Evolutionary conservation across 371 early-diverging fungal species (phyloP), one percentile per base, ranked within the genome.

Genomic region (Dipsacomyces acuminosporus): DNA sequence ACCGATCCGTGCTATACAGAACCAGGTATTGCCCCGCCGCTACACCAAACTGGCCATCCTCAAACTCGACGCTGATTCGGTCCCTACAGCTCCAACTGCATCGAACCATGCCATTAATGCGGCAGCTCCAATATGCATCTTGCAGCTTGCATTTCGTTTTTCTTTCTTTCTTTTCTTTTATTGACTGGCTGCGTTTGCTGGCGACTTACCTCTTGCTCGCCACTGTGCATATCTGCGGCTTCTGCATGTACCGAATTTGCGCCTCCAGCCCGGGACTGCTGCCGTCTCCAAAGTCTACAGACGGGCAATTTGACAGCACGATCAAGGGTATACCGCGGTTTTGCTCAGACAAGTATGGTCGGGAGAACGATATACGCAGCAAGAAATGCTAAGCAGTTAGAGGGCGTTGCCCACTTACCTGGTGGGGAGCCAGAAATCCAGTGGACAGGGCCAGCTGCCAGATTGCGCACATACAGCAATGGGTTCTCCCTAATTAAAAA

Each of bases 21-120:
- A 75, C 81, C 34, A 81, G 55, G 41, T 80, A 79, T 74, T 83
- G 86, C 18, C 85, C 85, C 4, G 76, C 64, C 2, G 84, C 81
- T 11, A 84, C 63, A 0, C 81, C 85, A 26, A 74, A 55, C 56
- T 80, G 77, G 8, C 76, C 74, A 7, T 56, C 59, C 8, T 67
- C 64, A 59, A 86, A 82, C 5, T 58, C 56, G 13, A 80, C 74
- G 13, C 41, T 30, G 64, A 79, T 18, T 8, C 34, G 9, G 20
- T 20, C 35, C 35, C 49, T 49, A 48, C 38, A 38, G 38, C 9
- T 5, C 14, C 13, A 38, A 17, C n/a, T n/a, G n/a, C n/a, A n/a
- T n/a, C n/a, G n/a, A n/a, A n/a, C n/a, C n/a, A n/a, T n/a, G n/a
- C n/a, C n/a, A n/a, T n/a, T n/a, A n/a, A n/a, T n/a, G n/a, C n/a